These are phyloP conservation scores for Exophiala mesophila DNA, from an alignment of 2,329 filamentous ascomycete genomes.

Conservation along the genomic window DNA sequence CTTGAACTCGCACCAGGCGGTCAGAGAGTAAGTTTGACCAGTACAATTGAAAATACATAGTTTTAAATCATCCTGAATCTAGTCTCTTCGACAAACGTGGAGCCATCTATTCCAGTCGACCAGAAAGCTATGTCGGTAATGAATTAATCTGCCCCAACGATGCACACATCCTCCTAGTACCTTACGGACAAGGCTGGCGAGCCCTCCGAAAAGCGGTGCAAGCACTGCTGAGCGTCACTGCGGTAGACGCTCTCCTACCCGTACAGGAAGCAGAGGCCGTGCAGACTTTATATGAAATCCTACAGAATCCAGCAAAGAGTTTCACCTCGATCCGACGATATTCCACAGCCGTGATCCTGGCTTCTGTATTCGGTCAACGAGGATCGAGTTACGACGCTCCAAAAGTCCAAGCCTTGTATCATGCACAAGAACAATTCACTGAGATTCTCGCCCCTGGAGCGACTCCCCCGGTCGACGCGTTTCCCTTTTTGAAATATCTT, in stretches of 20 bases:
- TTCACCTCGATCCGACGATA: constrained; percentile 9
- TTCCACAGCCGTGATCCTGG: constrained; percentile 12
- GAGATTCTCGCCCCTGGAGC: constrained; percentile 7
- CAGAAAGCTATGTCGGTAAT: constrained; percentile 29
- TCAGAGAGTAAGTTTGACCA: constrained; percentile 11
- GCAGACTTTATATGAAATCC: constrained; percentile 2
- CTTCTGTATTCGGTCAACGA: constrained; percentile 12
- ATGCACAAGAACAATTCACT: constrained; percentile 7
- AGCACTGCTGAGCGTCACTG: constrained; percentile 5
- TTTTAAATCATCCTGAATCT: background rate
- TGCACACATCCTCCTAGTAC: constrained; percentile 31
- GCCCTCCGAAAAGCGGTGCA: constrained; percentile 27
- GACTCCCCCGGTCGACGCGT: constrained; percentile 36
- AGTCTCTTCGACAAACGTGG: constrained; percentile 42
- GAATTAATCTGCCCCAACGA: constrained; percentile 12
- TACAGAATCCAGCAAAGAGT: constrained; percentile 5
- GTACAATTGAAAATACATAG: background rate
- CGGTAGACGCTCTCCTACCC: constrained; percentile 11
- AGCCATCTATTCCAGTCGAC: constrained; percentile 27
- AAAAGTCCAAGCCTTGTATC: constrained; percentile 7
- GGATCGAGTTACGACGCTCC: constrained; percentile 7
- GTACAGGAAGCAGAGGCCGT: constrained; percentile 13
- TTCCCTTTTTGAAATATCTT: constrained; percentile 29
- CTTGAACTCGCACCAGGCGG: constrained; percentile 15
- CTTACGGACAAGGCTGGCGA: constrained; percentile 46